Base-by-base conservation (phyloP, 75 land plant species). In the Selaginella tamariscina region DNA sequence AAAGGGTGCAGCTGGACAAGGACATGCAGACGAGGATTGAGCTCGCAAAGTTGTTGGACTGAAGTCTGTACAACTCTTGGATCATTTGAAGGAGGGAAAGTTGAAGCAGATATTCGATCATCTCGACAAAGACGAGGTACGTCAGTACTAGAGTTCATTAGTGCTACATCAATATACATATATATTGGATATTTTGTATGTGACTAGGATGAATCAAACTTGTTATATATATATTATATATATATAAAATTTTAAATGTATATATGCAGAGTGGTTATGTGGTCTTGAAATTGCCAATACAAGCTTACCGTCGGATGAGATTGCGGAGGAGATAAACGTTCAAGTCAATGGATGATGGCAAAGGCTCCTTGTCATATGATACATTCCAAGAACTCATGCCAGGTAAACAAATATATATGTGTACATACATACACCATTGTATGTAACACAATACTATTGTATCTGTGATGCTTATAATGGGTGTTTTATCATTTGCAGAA, bases 361-460 rank as follows among this genome's bases (percentile, higher is more conserved):
- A 59, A 59, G 26, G 26, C 23, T 27, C 62, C 5, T 23, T 59
- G 24, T 59, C 62, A 23, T 21, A 23, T n/a, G 62, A 59, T 59
- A 59, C 21, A n/a, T 59, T 59, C 26, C 27, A 23, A 26, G 21
- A 59, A 21, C 62, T 59, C 62, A 59, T 59, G 62, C 21, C 5
- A 59, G 23, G 22, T 24, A 44, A 67, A 22, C 66, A 71, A 18
- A 71, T 56, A 2, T 28, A 71, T 63, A 67, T 67, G 31, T 69
- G 44, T 24, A 32, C 62, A 1, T 63, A 76, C 70, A 74, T 76
- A 59, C 26, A 27, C 29, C 29, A 65, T 32, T 31, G 29, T 1
- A 49, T 49, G 18, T 11, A 49, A 49, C 18, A 49, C 20, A 49
- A 49, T 20, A 49, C 20, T 11, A 20, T 49, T 49, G 54, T 11